These are phyloP conservation scores for Trametes cubensis DNA, from an alignment of 768 basidiomycete species.

Conservation along the genomic window DNA sequence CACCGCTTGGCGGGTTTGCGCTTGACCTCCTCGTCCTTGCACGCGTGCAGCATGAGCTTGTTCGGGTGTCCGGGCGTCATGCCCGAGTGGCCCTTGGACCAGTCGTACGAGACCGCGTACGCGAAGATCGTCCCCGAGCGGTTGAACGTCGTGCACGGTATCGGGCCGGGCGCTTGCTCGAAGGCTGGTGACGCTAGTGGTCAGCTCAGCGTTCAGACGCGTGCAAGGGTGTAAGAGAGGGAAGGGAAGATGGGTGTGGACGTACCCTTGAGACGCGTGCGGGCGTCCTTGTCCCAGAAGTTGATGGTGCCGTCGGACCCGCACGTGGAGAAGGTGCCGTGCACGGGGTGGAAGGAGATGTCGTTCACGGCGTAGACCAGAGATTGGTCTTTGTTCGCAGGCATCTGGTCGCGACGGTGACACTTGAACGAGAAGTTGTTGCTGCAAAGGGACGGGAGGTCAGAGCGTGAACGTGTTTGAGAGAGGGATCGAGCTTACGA, in stretches of 20 bases:
- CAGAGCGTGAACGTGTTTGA: background rate
- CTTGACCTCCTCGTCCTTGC: slow-evolving; percentile 87
- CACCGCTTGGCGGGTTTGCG: slow-evolving; percentile 49
- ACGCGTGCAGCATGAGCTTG: slow-evolving; percentile 82
- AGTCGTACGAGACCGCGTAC: slow-evolving; percentile 91
- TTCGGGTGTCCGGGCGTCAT: slow-evolving; percentile 73
- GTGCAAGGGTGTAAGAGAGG: too few species aligned
- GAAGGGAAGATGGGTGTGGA: too few species aligned
- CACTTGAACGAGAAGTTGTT: slow-evolving; percentile 66
- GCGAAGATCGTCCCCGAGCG: slow-evolving; percentile 88
- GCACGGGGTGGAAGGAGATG: slow-evolving; percentile 55
- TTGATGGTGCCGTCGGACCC: slow-evolving; percentile 84
- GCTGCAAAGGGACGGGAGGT: slow-evolving; percentile 22
- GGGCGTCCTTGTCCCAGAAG: slow-evolving; percentile 94
- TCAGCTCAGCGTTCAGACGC: background rate
- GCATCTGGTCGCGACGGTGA: slow-evolving; percentile 42
- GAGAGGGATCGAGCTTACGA: slow-evolving; percentile 44
- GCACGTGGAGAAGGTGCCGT: slow-evolving; percentile 53
- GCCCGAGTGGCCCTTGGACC: slow-evolving; percentile 90
- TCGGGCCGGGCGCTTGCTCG: slow-evolving; percentile 73
- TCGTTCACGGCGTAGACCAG: slow-evolving; percentile 60
- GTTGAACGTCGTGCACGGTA: slow-evolving; percentile 83
- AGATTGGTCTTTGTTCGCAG: slow-evolving; percentile 42
- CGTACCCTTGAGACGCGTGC: slow-evolving; percentile 88
- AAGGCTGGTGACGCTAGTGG: slow-evolving; percentile 51